These are phyloP conservation scores for Dillenia turbinata DNA, from an alignment of 164 flowering plant species.

Conservation along the genomic window DNA sequence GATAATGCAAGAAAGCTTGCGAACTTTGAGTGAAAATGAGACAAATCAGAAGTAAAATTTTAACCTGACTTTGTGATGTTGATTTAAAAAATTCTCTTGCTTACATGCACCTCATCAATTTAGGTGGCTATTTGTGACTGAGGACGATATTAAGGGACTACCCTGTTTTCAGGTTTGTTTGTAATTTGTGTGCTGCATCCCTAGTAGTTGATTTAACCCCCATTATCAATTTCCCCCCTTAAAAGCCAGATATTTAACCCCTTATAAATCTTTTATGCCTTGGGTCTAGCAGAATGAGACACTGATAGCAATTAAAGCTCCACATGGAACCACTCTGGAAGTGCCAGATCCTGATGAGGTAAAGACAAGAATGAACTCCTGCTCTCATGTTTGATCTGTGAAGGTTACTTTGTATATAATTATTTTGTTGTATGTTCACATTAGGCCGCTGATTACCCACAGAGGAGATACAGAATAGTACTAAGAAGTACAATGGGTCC, in stretches of 20 bases:
- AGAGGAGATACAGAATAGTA: constrained; percentile 73
- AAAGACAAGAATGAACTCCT: constrained; percentile 8
- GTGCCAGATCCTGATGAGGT: constrained; percentile 92
- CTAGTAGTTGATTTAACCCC: no score
- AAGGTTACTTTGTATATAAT: constrained; percentile 3
- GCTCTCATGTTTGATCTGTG: constrained; percentile 1
- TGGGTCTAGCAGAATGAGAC: constrained; percentile 55
- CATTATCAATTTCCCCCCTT: no score
- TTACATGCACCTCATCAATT: not conserved
- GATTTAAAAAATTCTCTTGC: not conserved
- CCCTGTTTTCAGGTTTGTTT: constrained; percentile 65
- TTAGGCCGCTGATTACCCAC: constrained; percentile 74
- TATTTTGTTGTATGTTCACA: not conserved
- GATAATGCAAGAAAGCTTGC: constrained; percentile 52
- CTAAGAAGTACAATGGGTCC: constrained; percentile 86
- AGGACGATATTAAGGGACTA: constrained; percentile 65
- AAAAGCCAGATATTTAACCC: not conserved
- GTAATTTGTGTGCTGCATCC: not conserved
- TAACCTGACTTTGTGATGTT: not conserved
- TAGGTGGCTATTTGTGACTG: constrained; percentile 80
- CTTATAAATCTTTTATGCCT: not conserved
- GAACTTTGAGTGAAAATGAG: constrained; percentile 56
- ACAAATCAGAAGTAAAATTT: constrained; percentile 45
- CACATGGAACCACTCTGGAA: constrained; percentile 95
- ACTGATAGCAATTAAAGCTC: constrained; percentile 94